phyloP scores from a whole-genome alignment of 257 asterid genomes.

The Forsythia viridissima region DNA sequence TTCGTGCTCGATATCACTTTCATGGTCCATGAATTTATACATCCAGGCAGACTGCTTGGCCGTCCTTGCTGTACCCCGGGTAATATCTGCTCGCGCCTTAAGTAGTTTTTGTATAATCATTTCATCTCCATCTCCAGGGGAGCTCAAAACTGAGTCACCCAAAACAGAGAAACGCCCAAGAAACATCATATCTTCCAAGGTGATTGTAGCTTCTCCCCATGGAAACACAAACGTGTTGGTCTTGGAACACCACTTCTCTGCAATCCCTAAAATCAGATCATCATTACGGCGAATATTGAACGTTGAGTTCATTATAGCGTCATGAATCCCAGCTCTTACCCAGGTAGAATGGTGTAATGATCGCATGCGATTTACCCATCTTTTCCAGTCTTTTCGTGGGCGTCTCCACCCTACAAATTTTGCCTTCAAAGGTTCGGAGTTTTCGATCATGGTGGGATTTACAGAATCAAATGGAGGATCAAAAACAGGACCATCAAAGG shows the following conservation, averaged over 20 bases:
- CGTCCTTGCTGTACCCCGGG: not conserved
- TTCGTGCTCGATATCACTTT: conserved; percentile 25
- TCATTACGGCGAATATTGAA: not conserved
- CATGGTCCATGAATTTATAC: conserved; percentile 12
- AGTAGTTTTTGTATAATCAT: not conserved
- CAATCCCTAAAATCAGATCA: conserved; percentile 5
- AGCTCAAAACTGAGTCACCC: not conserved
- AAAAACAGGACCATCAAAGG: not conserved
- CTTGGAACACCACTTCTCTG: conserved; percentile 17
- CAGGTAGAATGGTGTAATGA: not conserved
- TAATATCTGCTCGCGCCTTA: not conserved
- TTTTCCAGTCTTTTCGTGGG: not conserved
- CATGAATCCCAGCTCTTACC: conserved; percentile 13
- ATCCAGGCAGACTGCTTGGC: conserved; percentile 14
- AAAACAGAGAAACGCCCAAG: conserved; percentile 20
- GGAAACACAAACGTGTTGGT: conserved; percentile 16
- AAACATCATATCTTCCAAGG: conserved; percentile 16
- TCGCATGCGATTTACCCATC: conserved; percentile 3
- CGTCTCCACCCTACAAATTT: not conserved
- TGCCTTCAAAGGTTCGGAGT: not conserved
- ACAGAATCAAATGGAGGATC: not conserved
- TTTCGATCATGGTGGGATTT: not conserved
- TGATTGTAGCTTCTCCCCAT: conserved; percentile 24
- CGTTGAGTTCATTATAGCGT: not conserved
- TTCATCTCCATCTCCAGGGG: not conserved